Conservation (phyloP, 2,329 filamentous ascomycete genomes). For the Chlorencoelia australis region DNA sequence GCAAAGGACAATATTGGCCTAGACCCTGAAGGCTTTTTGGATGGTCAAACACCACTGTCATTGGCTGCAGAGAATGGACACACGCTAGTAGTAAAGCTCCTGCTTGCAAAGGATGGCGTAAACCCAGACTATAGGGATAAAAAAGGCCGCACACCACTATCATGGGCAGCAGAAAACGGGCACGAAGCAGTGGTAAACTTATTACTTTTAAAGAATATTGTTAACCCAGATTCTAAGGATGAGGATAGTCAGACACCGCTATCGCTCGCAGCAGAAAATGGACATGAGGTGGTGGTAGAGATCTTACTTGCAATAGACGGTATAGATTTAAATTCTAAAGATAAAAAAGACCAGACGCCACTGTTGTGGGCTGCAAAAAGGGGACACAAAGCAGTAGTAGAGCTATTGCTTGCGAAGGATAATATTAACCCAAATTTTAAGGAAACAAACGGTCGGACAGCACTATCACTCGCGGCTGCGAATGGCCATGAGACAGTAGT, state of each 20-base stretch:
- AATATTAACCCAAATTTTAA: constrained; percentile 4
- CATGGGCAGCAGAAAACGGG: background rate
- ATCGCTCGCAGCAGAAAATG: background rate
- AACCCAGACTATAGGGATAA: constrained; percentile 9
- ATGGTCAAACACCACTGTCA: background rate
- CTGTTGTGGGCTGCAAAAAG: constrained; percentile 1
- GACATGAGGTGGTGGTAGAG: background rate
- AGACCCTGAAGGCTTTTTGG: background rate
- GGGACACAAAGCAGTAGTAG: background rate
- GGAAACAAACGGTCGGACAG: constrained; percentile 3
- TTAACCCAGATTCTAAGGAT: too few relatives aligned
- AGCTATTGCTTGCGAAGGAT: background rate
- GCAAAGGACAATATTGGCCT: background rate
- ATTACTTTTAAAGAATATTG: constrained; percentile 1
- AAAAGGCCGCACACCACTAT: background rate
- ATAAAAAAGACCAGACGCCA: background rate
- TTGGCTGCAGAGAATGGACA: background rate
- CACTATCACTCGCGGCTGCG: background rate
- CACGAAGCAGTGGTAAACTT: background rate
- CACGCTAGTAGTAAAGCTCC: background rate
- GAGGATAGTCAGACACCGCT: background rate
- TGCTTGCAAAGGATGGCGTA: constrained; percentile 4
- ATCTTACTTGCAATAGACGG: background rate
- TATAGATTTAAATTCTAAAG: background rate
- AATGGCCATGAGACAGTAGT: background rate